Conservation (phyloP, 1,284 basidiomycete species). For the Cutaneotrichosporon arboriforme region DNA sequence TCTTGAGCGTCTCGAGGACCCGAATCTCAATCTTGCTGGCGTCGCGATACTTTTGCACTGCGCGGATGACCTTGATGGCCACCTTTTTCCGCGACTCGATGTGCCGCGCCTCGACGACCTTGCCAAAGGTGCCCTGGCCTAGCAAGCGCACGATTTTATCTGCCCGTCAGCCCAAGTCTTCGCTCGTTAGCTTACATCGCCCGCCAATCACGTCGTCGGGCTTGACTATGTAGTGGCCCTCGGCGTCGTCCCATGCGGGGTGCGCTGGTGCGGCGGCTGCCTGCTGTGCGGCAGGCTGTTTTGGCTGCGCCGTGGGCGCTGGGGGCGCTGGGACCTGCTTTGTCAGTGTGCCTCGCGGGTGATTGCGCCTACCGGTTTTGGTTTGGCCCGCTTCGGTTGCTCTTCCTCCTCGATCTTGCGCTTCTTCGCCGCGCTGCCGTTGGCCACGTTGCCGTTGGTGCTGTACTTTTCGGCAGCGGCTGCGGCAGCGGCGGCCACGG, state of each 20-base stretch:
- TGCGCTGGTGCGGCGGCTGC: conserved; percentile 28
- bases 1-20: conserved; percentile 85
- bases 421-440: conserved; percentile 26
- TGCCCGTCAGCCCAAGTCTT: conserved; percentile 41
- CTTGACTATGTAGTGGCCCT: conserved; percentile 89
- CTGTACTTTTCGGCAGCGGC: conserved; percentile 14
- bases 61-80: conserved; percentile 97
- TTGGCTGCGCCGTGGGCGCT: conserved; percentile 6
- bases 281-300: conserved; percentile 1
- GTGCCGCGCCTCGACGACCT: conserved; percentile 93
- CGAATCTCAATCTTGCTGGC: conserved; percentile 98
- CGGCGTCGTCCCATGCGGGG: conserved; percentile 78
- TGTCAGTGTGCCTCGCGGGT: conserved; percentile 11
- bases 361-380: conserved; percentile 14
- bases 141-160: conserved; percentile 85
- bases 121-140: conserved; percentile 98
- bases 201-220: conserved; percentile 77
- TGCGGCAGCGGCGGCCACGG: conserved; percentile 32
- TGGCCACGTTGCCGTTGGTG: conserved; percentile 7
- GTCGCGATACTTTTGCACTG: conserved; percentile 94
- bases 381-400: conserved; percentile 31
- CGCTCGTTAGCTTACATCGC: conserved; percentile 59
- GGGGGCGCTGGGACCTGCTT: conserved; percentile 10
- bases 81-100: conserved; percentile 67
- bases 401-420: conserved; percentile 37